Conservation (phyloP, 139 green algal genomes). For the Trebouxia sp. region DNA sequence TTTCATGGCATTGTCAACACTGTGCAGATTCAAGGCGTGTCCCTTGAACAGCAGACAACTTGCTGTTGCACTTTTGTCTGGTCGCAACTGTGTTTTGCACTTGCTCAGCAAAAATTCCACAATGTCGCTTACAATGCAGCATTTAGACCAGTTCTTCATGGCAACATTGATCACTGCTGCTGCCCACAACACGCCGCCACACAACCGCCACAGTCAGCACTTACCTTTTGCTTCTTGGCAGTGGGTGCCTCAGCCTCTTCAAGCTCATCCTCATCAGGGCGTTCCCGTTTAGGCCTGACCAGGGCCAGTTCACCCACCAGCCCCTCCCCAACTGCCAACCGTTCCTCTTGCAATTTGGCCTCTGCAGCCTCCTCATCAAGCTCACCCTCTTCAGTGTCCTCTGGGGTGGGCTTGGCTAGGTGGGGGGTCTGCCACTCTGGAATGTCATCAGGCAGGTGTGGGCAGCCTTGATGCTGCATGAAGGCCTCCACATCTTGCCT, state of each 20-base stretch:
- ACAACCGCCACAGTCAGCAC: too few species aligned
- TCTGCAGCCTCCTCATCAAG: slow-evolving; percentile 13
- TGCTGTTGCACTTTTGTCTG: too few species aligned
- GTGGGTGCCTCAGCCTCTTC: background rate
- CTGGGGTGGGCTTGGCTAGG: background rate
- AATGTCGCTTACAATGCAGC: too few species aligned
- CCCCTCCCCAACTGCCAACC: background rate
- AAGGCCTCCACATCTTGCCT: slow-evolving; percentile 17
- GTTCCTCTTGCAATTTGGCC: background rate
- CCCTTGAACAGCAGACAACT: too few species aligned
- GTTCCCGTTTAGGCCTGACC: background rate
- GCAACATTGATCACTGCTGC: too few species aligned
- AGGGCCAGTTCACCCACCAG: background rate
- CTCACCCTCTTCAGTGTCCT: background rate
- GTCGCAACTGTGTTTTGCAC: too few species aligned
- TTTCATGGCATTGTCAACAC: too few species aligned
- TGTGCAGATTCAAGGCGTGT: too few species aligned
- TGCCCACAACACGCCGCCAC: too few species aligned
- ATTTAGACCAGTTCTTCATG: too few species aligned
- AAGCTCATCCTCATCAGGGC: background rate
- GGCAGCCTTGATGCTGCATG: slow-evolving; percentile 12
- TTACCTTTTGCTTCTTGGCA: slow-evolving; percentile 9
- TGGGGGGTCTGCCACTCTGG: slow-evolving; percentile 21
- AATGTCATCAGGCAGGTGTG: background rate
- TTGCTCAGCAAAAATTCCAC: too few species aligned